A percentile compares a stretch with the other conserved stretches of the same genome.
Evolutionary conservation across 306 rosid genomes (phyloP).

Genomic region (Alnus glutinosa): DNA sequence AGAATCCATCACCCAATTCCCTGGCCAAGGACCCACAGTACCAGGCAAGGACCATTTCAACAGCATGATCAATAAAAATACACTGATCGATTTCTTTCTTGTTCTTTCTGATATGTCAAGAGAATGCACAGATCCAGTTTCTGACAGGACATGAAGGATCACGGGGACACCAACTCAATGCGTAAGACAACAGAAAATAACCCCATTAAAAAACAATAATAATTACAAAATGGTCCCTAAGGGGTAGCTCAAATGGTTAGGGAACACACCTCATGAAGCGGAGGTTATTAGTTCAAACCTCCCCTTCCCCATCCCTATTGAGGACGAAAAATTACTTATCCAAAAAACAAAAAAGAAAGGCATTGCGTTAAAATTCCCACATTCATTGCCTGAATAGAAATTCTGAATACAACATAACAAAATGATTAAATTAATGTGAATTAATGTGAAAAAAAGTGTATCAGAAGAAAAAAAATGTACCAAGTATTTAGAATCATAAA

Average conservation of each 20-base stretch:
- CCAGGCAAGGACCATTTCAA: background rate
- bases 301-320: no score
- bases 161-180: background rate
- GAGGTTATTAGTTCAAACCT: no score
- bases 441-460: background rate
- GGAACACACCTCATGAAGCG: no score
- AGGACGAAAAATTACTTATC: no score
- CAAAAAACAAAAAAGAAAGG: background rate
- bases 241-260: no score
- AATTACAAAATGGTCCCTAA: no score
- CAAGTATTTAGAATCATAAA: background rate
- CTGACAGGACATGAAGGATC: background rate
- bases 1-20: background rate
- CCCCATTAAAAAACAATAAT: background rate
- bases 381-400: background rate
- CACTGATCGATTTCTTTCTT: background rate
- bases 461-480: background rate
- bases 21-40: background rate
- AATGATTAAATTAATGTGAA: background rate
- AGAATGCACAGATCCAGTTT: background rate
- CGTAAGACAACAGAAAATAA: background rate
- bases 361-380: background rate
- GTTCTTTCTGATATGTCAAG: background rate
- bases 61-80: background rate
- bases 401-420: background rate